These are phyloP conservation scores for Boehmeria nivea DNA, from an alignment of 306 rosid genomes.

Conservation along the genomic window DNA sequence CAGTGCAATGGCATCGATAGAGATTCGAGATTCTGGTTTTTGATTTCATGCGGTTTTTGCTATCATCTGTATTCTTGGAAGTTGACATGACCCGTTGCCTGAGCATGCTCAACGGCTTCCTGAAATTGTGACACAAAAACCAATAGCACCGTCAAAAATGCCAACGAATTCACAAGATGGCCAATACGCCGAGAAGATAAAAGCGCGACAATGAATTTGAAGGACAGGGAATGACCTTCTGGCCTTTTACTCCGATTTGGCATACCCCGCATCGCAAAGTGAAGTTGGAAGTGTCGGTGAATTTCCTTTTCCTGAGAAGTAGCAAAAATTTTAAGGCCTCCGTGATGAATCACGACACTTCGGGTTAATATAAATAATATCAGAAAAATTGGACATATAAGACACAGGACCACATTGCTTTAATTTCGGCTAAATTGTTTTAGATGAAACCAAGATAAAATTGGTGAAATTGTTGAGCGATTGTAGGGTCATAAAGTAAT, in stretches of 20 bases:
- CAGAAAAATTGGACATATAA: too few species aligned
- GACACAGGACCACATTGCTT: too few species aligned
- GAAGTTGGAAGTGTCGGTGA: constrained; percentile 85
- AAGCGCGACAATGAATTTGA: constrained; percentile 2
- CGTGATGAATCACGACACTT: too few species aligned
- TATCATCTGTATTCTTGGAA: constrained; percentile 84
- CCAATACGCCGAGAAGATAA: neutral
- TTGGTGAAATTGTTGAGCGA: too few species aligned
- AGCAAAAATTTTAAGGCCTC: too few species aligned
- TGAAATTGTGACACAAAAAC: constrained; percentile 23
- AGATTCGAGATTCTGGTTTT: neutral
- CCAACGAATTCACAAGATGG: too few species aligned
- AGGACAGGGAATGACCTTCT: constrained; percentile 50
- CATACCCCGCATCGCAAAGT: constrained; percentile 96
- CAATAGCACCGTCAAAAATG: constrained; percentile 11
- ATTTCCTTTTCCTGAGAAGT: constrained; percentile 67
- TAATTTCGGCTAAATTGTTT: too few species aligned
- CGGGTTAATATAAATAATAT: too few species aligned
- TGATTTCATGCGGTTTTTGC: too few species aligned
- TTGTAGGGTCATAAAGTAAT: constrained; percentile 1
- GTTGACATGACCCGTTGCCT: constrained; percentile 87
- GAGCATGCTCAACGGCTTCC: constrained; percentile 93
- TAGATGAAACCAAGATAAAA: too few species aligned
- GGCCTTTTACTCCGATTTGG: constrained; percentile 89
- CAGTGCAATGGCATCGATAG: too few species aligned